Evolutionary conservation across 2,329 filamentous ascomycete species (phyloP).

Genomic region (Shiraia sp.): DNA sequence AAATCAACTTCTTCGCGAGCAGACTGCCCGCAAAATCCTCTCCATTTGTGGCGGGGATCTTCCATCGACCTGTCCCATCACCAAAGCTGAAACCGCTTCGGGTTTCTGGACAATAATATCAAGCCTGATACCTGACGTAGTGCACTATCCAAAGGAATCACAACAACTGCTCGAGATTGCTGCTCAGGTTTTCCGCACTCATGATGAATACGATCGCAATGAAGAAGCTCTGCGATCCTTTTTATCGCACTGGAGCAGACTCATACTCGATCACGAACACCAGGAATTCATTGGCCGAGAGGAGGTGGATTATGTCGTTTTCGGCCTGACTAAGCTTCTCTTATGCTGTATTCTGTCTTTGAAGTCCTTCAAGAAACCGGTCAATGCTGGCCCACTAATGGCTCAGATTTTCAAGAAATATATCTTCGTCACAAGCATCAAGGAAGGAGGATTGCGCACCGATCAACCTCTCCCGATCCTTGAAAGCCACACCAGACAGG

Average conservation of each 20-base stretch:
- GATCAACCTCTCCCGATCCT: constrained; percentile 33
- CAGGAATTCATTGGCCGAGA: constrained; percentile 41
- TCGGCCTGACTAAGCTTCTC: constrained; percentile 48
- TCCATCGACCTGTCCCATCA: constrained; percentile 37
- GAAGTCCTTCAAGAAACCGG: constrained; percentile 46
- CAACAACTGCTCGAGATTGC: constrained; percentile 43
- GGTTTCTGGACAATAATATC: constrained; percentile 43
- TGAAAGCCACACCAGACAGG: constrained; percentile 40
- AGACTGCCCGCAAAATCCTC: constrained; percentile 34
- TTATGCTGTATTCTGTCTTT: constrained; percentile 42
- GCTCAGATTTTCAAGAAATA: constrained; percentile 41
- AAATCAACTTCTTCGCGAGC: constrained; percentile 27
- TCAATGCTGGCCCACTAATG: constrained; percentile 36
- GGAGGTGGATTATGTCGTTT: constrained; percentile 40
- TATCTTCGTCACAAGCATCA: constrained; percentile 30
- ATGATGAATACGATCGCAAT: constrained; percentile 39
- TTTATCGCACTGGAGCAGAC: constrained; percentile 35
- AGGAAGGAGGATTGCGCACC: constrained; percentile 11
- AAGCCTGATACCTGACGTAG: constrained; percentile 31
- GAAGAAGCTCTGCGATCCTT: constrained; percentile 35
- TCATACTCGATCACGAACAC: constrained; percentile 40
- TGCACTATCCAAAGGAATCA: constrained; percentile 27
- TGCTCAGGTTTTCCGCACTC: constrained; percentile 38
- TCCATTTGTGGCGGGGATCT: constrained; percentile 42
- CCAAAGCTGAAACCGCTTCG: constrained; percentile 31